Percentiles rank a stretch among this genome's conserved stretches.
phyloP scores from a whole-genome alignment of 345 rosid species.

The Salix arbutifolia region DNA sequence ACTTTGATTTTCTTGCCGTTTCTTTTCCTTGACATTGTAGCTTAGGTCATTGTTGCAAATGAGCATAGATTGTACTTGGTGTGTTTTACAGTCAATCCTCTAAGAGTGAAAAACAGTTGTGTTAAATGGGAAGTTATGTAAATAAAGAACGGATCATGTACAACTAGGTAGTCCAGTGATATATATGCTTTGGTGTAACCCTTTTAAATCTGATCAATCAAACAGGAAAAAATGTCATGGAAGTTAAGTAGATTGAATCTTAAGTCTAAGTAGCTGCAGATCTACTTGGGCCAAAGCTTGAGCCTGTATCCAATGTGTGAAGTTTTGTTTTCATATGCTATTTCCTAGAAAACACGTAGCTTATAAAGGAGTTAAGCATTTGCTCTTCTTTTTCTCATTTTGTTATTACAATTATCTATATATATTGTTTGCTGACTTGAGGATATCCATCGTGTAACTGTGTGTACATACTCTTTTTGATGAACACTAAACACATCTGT shows the following conservation, averaged over 20 bases:
- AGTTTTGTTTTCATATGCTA: not conserved
- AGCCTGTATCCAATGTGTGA: not conserved
- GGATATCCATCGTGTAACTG: not conserved
- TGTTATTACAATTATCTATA: not conserved
- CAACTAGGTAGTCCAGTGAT: too few species aligned
- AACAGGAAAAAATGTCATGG: not conserved
- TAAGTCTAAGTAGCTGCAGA: not conserved
- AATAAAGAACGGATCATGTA: too few species aligned
- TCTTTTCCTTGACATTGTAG: too few species aligned
- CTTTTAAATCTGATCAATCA: not conserved
- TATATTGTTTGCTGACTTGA: not conserved
- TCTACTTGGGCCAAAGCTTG: not conserved
- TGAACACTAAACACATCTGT: constrained; percentile 11
- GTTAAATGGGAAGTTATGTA: too few species aligned
- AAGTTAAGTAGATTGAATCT: not conserved
- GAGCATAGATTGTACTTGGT: too few species aligned
- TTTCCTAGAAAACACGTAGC: not conserved
- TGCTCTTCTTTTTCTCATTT: not conserved
- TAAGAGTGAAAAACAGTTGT: too few species aligned
- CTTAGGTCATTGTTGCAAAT: too few species aligned
- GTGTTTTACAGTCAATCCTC: too few species aligned
- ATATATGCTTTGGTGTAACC: too few species aligned
- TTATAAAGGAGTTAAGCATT: not conserved
- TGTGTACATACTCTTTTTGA: not conserved
- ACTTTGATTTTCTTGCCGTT: too few species aligned